These are phyloP conservation scores for Teunomyces cretensis DNA, from an alignment of 805 yeast genomes.

Conservation along the genomic window DNA sequence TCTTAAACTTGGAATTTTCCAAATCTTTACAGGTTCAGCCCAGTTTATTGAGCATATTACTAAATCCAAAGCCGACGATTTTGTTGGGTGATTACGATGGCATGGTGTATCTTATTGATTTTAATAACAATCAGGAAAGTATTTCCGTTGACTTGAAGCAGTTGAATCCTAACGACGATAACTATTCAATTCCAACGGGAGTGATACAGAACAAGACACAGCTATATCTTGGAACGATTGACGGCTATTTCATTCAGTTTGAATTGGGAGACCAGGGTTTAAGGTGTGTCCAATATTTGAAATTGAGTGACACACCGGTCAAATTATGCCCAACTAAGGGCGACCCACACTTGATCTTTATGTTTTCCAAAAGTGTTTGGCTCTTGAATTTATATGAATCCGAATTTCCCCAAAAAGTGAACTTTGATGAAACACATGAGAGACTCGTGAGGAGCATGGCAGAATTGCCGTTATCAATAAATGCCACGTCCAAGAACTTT, in stretches of 20 bases:
- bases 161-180: slow-evolving; percentile 7
- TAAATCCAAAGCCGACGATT: background rate
- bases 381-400: slow-evolving; percentile 28
- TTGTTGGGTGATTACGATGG: slow-evolving; percentile 1
- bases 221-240: slow-evolving; percentile 31
- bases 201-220: slow-evolving; percentile 6
- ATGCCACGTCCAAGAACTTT: slow-evolving; percentile 6
- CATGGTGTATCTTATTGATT: background rate
- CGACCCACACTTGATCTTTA: slow-evolving; percentile 23
- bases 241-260: slow-evolving; percentile 28
- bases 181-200: slow-evolving; percentile 22
- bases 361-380: slow-evolving; percentile 31
- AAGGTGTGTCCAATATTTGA: slow-evolving; percentile 16
- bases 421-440: slow-evolving; percentile 37
- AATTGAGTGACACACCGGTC: slow-evolving; percentile 28
- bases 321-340: slow-evolving; percentile 12
- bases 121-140: background rate
- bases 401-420: slow-evolving; percentile 27
- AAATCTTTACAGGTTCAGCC: slow-evolving; percentile 2
- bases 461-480: slow-evolving; percentile 9
- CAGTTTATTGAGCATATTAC: slow-evolving; percentile 1
- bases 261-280: slow-evolving; percentile 5
- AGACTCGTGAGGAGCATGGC: slow-evolving; percentile 19
- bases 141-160: background rate
- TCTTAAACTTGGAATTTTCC: background rate